Conservation (phyloP, 2,329 filamentous ascomycete species). For the Ophiostoma sp. region DNA sequence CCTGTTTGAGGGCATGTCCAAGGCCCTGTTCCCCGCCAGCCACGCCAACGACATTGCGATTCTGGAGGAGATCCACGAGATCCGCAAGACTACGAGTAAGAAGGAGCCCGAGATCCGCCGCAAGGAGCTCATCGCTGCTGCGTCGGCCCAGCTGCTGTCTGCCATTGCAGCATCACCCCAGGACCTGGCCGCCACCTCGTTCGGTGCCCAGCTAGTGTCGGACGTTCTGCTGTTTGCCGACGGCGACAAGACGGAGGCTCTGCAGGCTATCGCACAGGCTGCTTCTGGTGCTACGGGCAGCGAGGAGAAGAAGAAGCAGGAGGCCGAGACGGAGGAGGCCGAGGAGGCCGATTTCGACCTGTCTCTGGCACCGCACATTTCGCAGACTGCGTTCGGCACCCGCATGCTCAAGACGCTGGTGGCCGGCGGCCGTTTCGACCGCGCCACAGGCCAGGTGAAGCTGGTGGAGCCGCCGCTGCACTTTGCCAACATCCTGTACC, state of each 20-base stretch:
- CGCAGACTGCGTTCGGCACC: constrained; percentile 58
- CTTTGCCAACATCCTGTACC: constrained; percentile 78
- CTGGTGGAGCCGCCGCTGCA: constrained; percentile 68
- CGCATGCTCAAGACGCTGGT: constrained; percentile 89
- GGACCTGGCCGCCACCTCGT: constrained; percentile 66
- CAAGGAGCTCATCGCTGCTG: constrained; percentile 65
- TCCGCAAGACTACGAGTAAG: constrained; percentile 81
- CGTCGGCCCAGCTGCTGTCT: constrained; percentile 70
- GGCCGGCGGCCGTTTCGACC: constrained; percentile 81
- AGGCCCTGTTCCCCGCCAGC: constrained; percentile 54
- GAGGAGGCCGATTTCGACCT: constrained; percentile 21
- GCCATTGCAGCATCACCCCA: constrained; percentile 63
- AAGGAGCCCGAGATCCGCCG: constrained; percentile 76
- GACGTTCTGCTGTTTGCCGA: constrained; percentile 73
- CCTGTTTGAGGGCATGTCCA: constrained; percentile 64
- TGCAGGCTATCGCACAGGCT: constrained; percentile 62
- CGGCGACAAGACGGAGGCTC: constrained; percentile 69
- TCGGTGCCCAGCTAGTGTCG: constrained; percentile 79
- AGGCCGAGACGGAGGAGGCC: constrained; percentile 34
- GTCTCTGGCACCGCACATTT: constrained; percentile 48
- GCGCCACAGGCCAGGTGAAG: constrained; percentile 62
- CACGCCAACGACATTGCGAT: constrained; percentile 63
- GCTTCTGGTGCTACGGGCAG: constrained; percentile 48
- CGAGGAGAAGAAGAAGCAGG: constrained; percentile 38
- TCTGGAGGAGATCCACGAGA: constrained; percentile 69